Conservation (phyloP, 2,329 filamentous ascomycete genomes). For the Sporothrix phasma region DNA sequence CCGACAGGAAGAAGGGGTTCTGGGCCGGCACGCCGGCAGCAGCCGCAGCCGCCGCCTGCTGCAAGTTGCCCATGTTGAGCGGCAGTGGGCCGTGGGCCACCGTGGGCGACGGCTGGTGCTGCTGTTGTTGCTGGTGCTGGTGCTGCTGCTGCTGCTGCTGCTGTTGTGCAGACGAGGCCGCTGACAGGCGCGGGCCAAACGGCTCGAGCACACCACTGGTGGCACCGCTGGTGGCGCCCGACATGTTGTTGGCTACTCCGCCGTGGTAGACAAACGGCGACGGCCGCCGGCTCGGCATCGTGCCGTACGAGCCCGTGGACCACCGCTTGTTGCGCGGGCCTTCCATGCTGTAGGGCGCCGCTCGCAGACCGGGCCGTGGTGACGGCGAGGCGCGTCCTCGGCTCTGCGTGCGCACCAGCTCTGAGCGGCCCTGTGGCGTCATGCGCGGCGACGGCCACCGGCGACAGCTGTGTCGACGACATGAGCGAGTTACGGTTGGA, state of each 20-base stretch:
- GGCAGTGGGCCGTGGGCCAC: constrained; percentile 39
- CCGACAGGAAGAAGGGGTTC: constrained; percentile 36
- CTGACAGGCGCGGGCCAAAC: constrained; percentile 43
- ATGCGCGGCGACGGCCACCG: constrained; percentile 61
- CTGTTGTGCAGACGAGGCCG: constrained; percentile 33
- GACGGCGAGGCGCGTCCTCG: constrained; percentile 63
- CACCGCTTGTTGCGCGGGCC: constrained; percentile 60
- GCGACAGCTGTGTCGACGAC: constrained; percentile 60
- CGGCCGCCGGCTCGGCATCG: constrained; percentile 43
- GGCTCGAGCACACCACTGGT: constrained; percentile 34
- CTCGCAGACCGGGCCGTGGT: constrained; percentile 55
- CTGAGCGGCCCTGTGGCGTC: constrained; percentile 50
- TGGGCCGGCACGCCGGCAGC: constrained; percentile 35
- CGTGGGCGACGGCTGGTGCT: constrained; percentile 42
- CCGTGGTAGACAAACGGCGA: constrained; percentile 52
- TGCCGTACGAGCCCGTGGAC: constrained; percentile 65
- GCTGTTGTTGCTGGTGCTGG: constrained; percentile 41
- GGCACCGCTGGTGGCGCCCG: neutral
- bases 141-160: constrained; percentile 42
- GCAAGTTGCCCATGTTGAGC: constrained; percentile 45
- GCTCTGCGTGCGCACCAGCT: constrained; percentile 54
- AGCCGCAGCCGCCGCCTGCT: constrained; percentile 41
- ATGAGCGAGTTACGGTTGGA: constrained; percentile 62
- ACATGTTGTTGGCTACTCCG: neutral
- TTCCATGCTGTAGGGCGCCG: constrained; percentile 62